These are phyloP conservation scores for Penicillium italicum DNA, from an alignment of 2,329 filamentous ascomycete species.

Conservation along the genomic window DNA sequence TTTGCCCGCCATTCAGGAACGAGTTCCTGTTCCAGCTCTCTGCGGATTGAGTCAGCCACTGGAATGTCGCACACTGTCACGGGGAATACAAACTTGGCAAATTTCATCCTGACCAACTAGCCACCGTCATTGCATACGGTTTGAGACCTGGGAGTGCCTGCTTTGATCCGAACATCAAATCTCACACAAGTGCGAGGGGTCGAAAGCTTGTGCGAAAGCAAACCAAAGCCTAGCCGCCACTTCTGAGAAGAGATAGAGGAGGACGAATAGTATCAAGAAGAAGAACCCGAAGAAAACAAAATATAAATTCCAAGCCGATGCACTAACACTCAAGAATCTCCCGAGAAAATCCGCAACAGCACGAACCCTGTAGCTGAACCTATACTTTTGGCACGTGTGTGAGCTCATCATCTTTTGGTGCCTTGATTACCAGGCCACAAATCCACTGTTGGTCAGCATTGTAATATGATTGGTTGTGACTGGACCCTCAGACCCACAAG, in stretches of 20 bases:
- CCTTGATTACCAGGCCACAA: slow-evolving; percentile 9
- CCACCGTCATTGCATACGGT: slow-evolving; percentile 18
- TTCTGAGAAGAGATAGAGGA: background rate
- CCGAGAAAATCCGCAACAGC: background rate
- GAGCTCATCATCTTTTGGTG: slow-evolving; percentile 11
- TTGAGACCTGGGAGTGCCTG: background rate
- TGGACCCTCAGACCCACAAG: background rate
- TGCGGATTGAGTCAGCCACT: slow-evolving; percentile 31
- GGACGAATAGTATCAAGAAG: background rate
- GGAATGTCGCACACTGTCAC: slow-evolving; percentile 9
- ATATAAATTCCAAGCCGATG: background rate
- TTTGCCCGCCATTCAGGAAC: slow-evolving; percentile 94
- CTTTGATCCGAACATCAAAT: background rate
- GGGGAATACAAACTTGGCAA: slow-evolving; percentile 51
- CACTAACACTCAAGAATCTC: background rate
- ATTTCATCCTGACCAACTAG: slow-evolving; percentile 51
- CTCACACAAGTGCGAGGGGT: slow-evolving; percentile 4
- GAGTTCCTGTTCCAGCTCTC: slow-evolving; percentile 78
- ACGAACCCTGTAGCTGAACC: slow-evolving; percentile 9
- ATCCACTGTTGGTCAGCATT: background rate
- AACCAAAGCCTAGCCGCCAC: background rate
- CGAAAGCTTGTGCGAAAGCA: background rate
- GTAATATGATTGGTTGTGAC: background rate
- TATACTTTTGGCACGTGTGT: slow-evolving; percentile 23
- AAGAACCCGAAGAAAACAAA: background rate